These are phyloP conservation scores for Eucalyptus cladocalyx DNA, from an alignment of 345 rosid species.

Conservation along the genomic window DNA sequence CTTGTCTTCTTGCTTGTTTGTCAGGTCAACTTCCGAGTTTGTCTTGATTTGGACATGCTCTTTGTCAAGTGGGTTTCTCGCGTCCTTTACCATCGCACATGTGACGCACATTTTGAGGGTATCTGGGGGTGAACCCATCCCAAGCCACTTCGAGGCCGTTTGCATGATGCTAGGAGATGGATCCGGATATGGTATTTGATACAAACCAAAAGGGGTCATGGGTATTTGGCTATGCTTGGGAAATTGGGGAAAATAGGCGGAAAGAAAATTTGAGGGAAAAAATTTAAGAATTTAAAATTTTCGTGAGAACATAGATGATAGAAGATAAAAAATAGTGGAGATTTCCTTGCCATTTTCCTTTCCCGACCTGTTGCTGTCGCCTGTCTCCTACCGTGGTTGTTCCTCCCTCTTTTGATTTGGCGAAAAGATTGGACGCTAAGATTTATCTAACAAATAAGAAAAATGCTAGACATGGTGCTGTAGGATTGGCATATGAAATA, in stretches of 20 bases:
- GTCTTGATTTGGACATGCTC: neutral
- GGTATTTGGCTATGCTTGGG: neutral
- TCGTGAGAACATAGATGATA: fast-evolving
- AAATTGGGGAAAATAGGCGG: neutral
- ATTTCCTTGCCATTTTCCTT: neutral
- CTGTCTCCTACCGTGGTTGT: neutral
- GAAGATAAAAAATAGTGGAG: neutral
- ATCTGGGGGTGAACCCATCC: neutral
- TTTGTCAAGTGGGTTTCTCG: neutral
- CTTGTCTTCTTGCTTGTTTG: neutral
- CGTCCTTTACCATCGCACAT: neutral
- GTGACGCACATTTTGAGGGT: neutral
- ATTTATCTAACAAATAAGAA: neutral
- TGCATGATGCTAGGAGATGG: neutral
- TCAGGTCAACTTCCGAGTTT: neutral
- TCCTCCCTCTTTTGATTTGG: neutral
- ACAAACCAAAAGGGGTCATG: neutral
- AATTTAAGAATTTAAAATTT: neutral
- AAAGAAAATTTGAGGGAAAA: neutral
- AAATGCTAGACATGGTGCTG: neutral
- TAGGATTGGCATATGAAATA: neutral
- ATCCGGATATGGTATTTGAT: neutral
- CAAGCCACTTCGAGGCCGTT: neutral
- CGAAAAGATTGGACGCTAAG: neutral
- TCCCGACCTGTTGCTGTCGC: neutral